Evolutionary conservation across 352 stramenopile species (phyloP).

Genomic region (Phytophthora niederhauseri): DNA sequence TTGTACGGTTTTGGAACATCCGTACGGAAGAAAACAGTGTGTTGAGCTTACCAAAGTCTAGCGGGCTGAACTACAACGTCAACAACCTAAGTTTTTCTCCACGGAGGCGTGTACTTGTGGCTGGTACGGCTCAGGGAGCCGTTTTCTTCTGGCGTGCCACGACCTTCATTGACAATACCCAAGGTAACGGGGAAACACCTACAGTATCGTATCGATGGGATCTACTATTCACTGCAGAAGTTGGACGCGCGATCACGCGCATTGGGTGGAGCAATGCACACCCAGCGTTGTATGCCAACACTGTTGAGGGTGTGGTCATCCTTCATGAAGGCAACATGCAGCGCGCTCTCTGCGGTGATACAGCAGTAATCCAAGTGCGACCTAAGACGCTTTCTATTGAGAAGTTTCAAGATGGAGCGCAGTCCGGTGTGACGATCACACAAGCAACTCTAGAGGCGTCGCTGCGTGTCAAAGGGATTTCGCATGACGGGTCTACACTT

Average conservation of each 20-base stretch:
- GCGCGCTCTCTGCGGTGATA: constrained; percentile 73
- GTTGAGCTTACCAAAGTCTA: constrained; percentile 73
- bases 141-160: constrained; percentile 92
- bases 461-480: constrained; percentile 87
- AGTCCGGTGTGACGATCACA: constrained; percentile 52
- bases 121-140: constrained; percentile 83
- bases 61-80: constrained; percentile 64
- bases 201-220: constrained; percentile 70
- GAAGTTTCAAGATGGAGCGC: constrained; percentile 65
- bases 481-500: constrained; percentile 75
- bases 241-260: constrained; percentile 49
- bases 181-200: constrained; percentile 7
- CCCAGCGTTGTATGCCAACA: constrained; percentile 74
- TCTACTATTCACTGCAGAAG: constrained; percentile 63
- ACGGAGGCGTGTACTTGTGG: constrained; percentile 85
- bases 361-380: constrained; percentile 85
- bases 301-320: constrained; percentile 72
- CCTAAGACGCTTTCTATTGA: constrained; percentile 79
- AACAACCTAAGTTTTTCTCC: constrained; percentile 91
- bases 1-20: constrained; percentile 95
- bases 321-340: constrained; percentile 91
- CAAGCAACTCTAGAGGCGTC: constrained; percentile 66
- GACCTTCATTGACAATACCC: constrained; percentile 37
- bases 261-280: constrained; percentile 76
- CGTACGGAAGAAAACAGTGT: constrained; percentile 93